Evolutionary conservation across 2,329 filamentous ascomycete species (phyloP).

Genomic region (Sporothrix protearum): DNA sequence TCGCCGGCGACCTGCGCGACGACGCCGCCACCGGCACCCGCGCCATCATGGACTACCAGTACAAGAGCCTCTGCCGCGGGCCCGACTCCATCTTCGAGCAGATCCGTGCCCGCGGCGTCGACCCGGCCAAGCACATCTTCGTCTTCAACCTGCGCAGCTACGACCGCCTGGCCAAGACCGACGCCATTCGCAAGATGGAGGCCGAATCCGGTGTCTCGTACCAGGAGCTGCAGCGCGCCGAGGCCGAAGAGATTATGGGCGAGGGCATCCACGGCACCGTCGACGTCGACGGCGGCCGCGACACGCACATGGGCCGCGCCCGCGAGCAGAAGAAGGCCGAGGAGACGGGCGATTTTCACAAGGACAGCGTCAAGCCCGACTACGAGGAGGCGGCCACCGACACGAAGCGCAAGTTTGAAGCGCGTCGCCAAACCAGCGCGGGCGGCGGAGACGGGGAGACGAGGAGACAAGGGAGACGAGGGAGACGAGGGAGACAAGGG

Average conservation of each 20-base stretch:
- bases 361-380: constrained; percentile 37
- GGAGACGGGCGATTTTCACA: constrained; percentile 36
- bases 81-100: constrained; percentile 86
- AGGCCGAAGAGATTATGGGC: constrained; percentile 85
- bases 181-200: constrained; percentile 69
- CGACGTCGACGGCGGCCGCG: constrained; percentile 45
- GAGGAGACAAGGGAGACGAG: too few species aligned
- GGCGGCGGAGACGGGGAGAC: too few species aligned
- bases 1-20: constrained; percentile 83
- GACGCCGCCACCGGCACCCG: constrained; percentile 80
- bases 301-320: constrained; percentile 48
- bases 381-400: constrained; percentile 43
- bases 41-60: constrained; percentile 98
- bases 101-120: constrained; percentile 66
- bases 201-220: constrained; percentile 76
- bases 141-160: constrained; percentile 92
- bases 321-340: constrained; percentile 36
- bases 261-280: constrained; percentile 62
- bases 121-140: constrained; percentile 79
- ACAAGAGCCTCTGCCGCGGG: constrained; percentile 89
- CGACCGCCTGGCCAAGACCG: constrained; percentile 83
- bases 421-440: constrained; percentile 21
- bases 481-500: too few species aligned
- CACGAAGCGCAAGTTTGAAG: constrained; percentile 53
- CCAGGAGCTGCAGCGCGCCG: constrained; percentile 78